Conservation (phyloP, 75 land plant species). For the Cryptomeria japonica region DNA sequence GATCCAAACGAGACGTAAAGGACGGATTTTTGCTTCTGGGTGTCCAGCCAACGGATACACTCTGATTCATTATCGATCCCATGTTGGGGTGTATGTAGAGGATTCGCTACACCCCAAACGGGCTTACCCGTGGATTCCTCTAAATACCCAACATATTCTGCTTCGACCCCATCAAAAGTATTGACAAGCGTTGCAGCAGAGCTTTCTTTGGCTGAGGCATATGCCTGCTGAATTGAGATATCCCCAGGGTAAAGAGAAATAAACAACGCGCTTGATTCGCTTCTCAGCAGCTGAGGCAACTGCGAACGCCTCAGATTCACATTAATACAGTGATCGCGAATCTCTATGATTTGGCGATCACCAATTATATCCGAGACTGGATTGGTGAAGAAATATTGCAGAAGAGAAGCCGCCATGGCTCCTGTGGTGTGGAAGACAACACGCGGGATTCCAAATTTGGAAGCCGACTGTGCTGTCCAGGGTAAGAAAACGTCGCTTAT, state of each 20-base stretch:
- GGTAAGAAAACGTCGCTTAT: no score
- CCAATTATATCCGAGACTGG: constrained; percentile 16
- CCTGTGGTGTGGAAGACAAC: constrained; percentile 23
- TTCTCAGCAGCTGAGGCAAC: not conserved
- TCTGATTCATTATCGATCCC: no score
- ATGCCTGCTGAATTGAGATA: not conserved
- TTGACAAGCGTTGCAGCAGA: no score
- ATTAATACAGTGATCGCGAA: not conserved
- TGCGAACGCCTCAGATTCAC: no score
- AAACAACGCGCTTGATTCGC: not conserved
- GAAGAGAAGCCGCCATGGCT: constrained; percentile 14
- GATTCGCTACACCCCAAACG: not conserved
- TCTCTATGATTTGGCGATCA: constrained; percentile 7
- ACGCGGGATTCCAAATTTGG: constrained; percentile 34
- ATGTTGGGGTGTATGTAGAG: not conserved
- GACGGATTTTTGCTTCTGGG: no score
- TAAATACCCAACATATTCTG: not conserved
- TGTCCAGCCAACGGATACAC: no score
- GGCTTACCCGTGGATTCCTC: not conserved
- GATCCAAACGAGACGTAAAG: no score
- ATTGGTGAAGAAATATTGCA: not conserved
- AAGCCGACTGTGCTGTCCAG: no score
- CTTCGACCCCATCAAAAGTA: no score
- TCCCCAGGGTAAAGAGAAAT: not conserved
- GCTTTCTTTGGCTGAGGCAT: no score